Evolutionary conservation across 345 rosid species (phyloP).

Genomic region (Salix brachista): DNA sequence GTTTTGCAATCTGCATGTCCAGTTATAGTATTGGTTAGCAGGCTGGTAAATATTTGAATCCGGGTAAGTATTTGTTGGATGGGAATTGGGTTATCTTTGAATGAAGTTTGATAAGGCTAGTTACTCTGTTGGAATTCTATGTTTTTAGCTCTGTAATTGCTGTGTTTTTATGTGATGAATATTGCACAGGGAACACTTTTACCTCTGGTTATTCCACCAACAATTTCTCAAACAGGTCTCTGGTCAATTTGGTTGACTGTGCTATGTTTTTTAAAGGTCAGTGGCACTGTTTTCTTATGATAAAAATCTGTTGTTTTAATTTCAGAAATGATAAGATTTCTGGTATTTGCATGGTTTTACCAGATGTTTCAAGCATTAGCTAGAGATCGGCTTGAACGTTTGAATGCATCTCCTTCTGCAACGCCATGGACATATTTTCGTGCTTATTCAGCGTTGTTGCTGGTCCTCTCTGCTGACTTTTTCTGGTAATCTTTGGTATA

Average conservation of each 20-base stretch:
- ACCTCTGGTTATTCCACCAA: slow-evolving; percentile 82
- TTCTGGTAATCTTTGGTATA: slow-evolving; percentile 55
- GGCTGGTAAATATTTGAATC: not conserved
- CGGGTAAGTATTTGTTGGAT: not conserved
- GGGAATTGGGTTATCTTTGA: not conserved
- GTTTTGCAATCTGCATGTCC: not conserved
- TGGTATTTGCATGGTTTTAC: slow-evolving; percentile 2
- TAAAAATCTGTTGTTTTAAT: slow-evolving; percentile 12
- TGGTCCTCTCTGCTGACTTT: slow-evolving; percentile 70
- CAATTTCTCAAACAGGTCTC: slow-evolving; percentile 70
- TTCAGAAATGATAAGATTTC: slow-evolving; percentile 11
- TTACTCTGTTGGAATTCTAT: not conserved
- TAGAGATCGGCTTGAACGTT: slow-evolving; percentile 89
- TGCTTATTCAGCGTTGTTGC: slow-evolving; percentile 68
- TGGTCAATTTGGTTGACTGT: slow-evolving; percentile 89
- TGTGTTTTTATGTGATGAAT: slow-evolving; percentile 8
- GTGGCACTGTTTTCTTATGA: not conserved
- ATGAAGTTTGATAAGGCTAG: not conserved
- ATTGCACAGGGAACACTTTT: slow-evolving; percentile 78
- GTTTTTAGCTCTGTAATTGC: not conserved
- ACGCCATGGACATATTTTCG: slow-evolving; percentile 85
- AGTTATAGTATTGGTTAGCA: not conserved
- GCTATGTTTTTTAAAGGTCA: slow-evolving; percentile 85
- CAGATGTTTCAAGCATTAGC: slow-evolving; percentile 99
- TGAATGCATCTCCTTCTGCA: slow-evolving; percentile 95